These are phyloP conservation scores for Yamadazyma olivae DNA, from an alignment of 805 yeast species.

Conservation along the genomic window DNA sequence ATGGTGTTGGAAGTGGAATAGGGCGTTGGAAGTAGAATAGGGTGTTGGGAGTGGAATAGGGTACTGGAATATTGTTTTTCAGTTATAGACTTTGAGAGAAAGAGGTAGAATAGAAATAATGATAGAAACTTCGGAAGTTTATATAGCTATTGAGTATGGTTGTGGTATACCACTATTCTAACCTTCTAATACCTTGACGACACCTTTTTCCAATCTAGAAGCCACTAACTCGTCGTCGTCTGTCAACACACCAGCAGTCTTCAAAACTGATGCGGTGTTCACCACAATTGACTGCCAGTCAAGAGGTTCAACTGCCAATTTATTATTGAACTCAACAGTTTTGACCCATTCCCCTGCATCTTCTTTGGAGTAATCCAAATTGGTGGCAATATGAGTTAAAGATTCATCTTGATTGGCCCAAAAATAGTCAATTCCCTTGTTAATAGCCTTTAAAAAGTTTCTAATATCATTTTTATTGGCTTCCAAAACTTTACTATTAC, in stretches of 20 bases:
- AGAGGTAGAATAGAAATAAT: too few relatives aligned
- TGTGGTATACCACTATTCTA: too few relatives aligned
- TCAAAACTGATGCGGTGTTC: conserved; percentile 56
- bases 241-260: conserved; percentile 59
- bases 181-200: too few relatives aligned
- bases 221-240: conserved; percentile 24
- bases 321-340: conserved; percentile 63
- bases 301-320: conserved; percentile 32
- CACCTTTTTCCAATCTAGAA: conserved; percentile 24
- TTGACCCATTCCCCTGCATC: conserved; percentile 83
- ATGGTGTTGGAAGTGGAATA: too few relatives aligned
- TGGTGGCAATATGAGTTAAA: conserved; percentile 55
- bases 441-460: conserved; percentile 51
- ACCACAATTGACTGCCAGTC: conserved; percentile 49
- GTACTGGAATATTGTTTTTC: background rate
- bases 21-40: too few relatives aligned
- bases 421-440: conserved; percentile 69
- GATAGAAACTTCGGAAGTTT: too few relatives aligned
- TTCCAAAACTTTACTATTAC: conserved; percentile 36
- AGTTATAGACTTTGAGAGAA: too few relatives aligned
- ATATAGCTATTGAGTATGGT: too few relatives aligned
- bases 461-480: conserved; percentile 18
- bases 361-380: conserved; percentile 70
- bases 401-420: conserved; percentile 60
- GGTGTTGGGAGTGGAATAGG: background rate